These are phyloP conservation scores for Dictyostelium purpureum DNA, from an alignment of 78 protist genomes.

Conservation along the genomic window DNA sequence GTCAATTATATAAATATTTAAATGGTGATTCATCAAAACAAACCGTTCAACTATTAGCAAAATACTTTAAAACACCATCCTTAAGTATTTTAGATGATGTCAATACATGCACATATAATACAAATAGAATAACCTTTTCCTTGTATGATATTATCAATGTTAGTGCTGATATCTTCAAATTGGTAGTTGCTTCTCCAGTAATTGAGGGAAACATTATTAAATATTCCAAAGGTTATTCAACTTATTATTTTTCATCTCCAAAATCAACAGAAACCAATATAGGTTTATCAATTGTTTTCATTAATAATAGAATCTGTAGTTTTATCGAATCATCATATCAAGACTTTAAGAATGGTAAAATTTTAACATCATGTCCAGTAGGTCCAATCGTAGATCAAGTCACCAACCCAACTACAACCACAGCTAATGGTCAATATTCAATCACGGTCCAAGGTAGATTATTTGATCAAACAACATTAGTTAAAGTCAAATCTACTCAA, in stretches of 20 bases:
- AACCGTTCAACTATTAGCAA: too few species aligned
- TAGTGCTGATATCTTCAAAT: not conserved
- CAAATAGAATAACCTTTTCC: not conserved
- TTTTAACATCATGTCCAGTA: not conserved
- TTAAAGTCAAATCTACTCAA: not conserved
- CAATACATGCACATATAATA: not conserved
- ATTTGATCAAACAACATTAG: not conserved
- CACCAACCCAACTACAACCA: not conserved
- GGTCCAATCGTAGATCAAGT: not conserved
- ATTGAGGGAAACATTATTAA: not conserved
- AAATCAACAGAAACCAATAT: not conserved
- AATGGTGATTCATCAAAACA: too few species aligned
- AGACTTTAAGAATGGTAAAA: not conserved
- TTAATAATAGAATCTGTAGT: not conserved
- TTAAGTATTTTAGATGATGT: too few species aligned
- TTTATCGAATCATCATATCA: not conserved
- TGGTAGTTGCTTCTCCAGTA: not conserved
- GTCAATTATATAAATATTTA: conserved; percentile 1
- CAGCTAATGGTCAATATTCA: not conserved
- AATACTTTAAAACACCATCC: too few species aligned
- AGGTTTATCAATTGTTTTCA: not conserved
- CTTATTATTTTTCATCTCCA: not conserved
- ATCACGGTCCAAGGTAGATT: not conserved
- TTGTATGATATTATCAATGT: not conserved
- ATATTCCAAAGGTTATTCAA: not conserved